Conservation (phyloP, 1,284 basidiomycete genomes). For the Inonotus hispidus region DNA sequence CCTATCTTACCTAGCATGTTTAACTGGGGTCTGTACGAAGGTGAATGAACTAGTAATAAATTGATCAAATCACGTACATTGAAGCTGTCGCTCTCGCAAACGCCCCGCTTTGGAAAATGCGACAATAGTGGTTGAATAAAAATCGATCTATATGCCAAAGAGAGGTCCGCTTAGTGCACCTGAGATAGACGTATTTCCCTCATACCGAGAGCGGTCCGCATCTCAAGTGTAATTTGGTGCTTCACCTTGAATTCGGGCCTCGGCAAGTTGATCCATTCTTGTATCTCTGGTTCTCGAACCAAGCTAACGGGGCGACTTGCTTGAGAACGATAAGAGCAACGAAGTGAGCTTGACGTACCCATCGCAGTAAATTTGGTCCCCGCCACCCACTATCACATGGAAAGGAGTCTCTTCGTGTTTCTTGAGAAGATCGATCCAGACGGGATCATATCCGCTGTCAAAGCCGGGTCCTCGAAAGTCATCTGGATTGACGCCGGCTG, state of each 20-base stretch:
- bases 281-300: conserved; percentile 71
- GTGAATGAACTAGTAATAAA: conserved; percentile 1
- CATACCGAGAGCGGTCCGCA: conserved; percentile 58
- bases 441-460: conserved; percentile 77
- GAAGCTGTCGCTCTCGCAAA: conserved; percentile 91
- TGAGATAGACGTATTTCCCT: not conserved
- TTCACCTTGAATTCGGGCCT: conserved; percentile 61
- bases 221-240: conserved; percentile 67
- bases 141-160: conserved; percentile 56
- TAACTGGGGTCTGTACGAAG: conserved; percentile 47
- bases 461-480: conserved; percentile 74
- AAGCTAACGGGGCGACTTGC: conserved; percentile 35
- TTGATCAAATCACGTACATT: conserved; percentile 52
- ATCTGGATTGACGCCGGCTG: conserved; percentile 72
- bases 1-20: conserved; percentile 50
- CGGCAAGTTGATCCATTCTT: conserved; percentile 74
- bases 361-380: conserved; percentile 82
- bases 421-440: conserved; percentile 88
- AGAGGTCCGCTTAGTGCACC: not conserved
- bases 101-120: conserved; percentile 80
- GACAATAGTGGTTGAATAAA: conserved; percentile 89
- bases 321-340: conserved; percentile 1
- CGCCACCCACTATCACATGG: conserved; percentile 82
- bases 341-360: conserved; percentile 35
- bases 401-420: conserved; percentile 80